Base-by-base conservation (phyloP, 169 alveolate genomes). In the Eimeria praecox region DNA sequence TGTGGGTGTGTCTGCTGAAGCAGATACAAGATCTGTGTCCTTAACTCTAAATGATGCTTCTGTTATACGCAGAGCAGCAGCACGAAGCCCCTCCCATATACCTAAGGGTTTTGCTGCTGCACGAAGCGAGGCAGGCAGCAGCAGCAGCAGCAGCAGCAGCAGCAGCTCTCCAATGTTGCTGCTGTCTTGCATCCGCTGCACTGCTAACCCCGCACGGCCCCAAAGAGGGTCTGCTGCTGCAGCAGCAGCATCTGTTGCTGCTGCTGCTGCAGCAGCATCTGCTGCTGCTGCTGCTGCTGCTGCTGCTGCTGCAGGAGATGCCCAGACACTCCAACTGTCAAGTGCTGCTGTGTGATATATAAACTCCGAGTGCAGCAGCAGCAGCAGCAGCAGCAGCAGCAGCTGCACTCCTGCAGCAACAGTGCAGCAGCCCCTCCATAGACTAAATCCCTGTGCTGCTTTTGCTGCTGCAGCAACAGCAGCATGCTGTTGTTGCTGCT, bases 301-400 rank as follows among this genome's bases (percentile, higher is more conserved):
- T n/a, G 8, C 44, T 9, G 82, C 82, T 24, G 44, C 82, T 2
- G 42, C 2, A 3, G 40, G 42, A 14, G 82, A 12, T 18, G 42
- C 9, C 82, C 40, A 4, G 8, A 71, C 44, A 71, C 82, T 71
- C 82, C 82, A 71, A 3, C 4, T 44, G 16, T 24, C 82, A 5
- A 44, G 82, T 16, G 44, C 82, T 38, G 82, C 82, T 9, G 82
- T 44, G 20, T 44, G 82, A 44, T 16, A 38, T 33, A 71, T 5
- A 18, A 71, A 10, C 3, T 30, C 82, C 3, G 82, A 30, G 24
- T 71, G 82, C 82, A 71, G 52, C 52, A 38, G 52, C 82, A 71
- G 82, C 82, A 71, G 82, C 82, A 71, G 82, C 5, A 71, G 52
- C 82, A 71, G 42, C 82, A 56, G 66, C 66, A 56, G 66, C 66